These are phyloP conservation scores for Cadophora malorum DNA, from an alignment of 2,329 filamentous ascomycete species.

Conservation along the genomic window DNA sequence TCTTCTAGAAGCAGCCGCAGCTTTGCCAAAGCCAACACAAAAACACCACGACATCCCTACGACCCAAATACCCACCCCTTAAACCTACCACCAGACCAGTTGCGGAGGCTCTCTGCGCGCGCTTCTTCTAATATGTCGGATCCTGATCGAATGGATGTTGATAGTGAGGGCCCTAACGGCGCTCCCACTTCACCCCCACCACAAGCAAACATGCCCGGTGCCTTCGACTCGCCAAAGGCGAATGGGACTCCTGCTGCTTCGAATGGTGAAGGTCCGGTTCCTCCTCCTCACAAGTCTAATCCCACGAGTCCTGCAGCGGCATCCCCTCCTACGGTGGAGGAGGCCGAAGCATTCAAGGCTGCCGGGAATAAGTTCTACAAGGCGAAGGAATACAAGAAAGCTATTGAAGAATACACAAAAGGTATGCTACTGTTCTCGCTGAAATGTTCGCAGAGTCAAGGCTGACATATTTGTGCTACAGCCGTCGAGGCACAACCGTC, in stretches of 20 bases:
- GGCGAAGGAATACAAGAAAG: conserved; percentile 84
- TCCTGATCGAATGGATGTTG: conserved; percentile 74
- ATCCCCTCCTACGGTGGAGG: conserved; percentile 56
- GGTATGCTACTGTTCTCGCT: conserved; percentile 58
- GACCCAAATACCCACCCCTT: conserved; percentile 83
- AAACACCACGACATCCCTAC: conserved; percentile 50
- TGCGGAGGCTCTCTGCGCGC: conserved; percentile 75
- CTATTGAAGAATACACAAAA: conserved; percentile 93
- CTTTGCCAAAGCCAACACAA: conserved; percentile 38
- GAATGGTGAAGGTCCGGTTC: conserved; percentile 61
- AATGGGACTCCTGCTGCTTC: conserved; percentile 51
- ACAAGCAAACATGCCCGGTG: conserved; percentile 49
- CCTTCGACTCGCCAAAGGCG: conserved; percentile 53
- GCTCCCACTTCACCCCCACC: conserved; percentile 60
- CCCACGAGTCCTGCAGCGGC: conserved; percentile 63
- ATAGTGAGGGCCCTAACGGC: conserved; percentile 63
- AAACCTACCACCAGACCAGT: conserved; percentile 88
- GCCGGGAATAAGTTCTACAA: conserved; percentile 98
- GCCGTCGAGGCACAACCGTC: conserved; percentile 87
- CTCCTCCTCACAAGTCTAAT: conserved; percentile 74
- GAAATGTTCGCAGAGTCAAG: neutral
- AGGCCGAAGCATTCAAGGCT: conserved; percentile 91
- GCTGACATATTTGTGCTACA: conserved; percentile 49
- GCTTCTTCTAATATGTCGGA: conserved; percentile 61
- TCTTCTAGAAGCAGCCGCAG: conserved; percentile 43